These are phyloP conservation scores for Parietaria judaica DNA, from an alignment of 306 rosid species.

Conservation along the genomic window DNA sequence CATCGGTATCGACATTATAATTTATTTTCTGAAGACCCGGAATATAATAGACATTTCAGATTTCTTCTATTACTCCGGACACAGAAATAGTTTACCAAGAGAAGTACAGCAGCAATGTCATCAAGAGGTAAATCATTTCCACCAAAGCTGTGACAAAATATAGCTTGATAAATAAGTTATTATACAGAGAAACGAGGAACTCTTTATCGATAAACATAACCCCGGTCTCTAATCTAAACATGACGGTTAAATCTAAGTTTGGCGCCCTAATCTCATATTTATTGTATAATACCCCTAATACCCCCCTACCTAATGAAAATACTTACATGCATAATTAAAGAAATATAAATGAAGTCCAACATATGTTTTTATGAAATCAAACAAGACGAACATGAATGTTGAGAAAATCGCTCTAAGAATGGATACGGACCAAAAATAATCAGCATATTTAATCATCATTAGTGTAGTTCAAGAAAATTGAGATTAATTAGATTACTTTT, in stretches of 20 bases:
- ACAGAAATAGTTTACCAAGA: slow-evolving; percentile 50
- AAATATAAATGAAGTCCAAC: not conserved
- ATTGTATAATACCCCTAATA: too few relatives aligned
- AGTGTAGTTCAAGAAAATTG: too few relatives aligned
- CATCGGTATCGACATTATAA: slow-evolving; percentile 6
- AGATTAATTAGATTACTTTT: too few relatives aligned
- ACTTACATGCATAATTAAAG: not conserved
- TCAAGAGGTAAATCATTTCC: slow-evolving; percentile 85
- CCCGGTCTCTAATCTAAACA: too few relatives aligned
- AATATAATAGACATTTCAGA: too few relatives aligned
- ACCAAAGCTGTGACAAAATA: slow-evolving; percentile 60
- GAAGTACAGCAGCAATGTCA: slow-evolving; percentile 86
- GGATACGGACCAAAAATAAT: not conserved
- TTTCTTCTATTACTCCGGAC: not conserved
- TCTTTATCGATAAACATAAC: too few relatives aligned
- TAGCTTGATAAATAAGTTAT: not conserved
- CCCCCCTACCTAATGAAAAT: too few relatives aligned
- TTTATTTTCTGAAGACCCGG: not conserved
- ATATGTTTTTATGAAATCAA: not conserved
- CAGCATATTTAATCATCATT: too few relatives aligned
- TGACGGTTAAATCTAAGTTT: too few relatives aligned
- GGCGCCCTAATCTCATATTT: too few relatives aligned
- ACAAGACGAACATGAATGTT: not conserved
- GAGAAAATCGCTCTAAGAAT: not conserved
- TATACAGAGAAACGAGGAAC: too few relatives aligned